phyloP scores from a whole-genome alignment of 371 early-diverging fungal genomes.

The Parasitella parasitica region DNA sequence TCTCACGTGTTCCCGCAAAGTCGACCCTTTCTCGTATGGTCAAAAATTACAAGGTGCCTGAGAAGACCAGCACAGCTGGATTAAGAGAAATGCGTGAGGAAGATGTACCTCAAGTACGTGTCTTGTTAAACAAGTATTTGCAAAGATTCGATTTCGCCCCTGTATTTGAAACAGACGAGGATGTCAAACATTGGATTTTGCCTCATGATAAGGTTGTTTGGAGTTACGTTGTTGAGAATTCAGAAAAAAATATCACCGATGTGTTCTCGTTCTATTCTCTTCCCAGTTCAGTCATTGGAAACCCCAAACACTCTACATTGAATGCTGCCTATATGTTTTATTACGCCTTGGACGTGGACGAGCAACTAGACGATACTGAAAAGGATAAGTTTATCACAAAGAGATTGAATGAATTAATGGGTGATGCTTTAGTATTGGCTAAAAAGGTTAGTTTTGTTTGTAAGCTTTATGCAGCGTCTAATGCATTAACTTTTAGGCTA shows the following conservation, averaged over 20 bases:
- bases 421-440: conserved; percentile 81
- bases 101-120: conserved; percentile 75
- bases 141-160: conserved; percentile 71
- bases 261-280: conserved; percentile 93
- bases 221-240: conserved; percentile 89
- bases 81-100: conserved; percentile 74
- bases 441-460: conserved; percentile 47
- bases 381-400: conserved; percentile 46
- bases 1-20: conserved; percentile 75
- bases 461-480: background rate
- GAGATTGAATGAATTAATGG: conserved; percentile 61
- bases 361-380: conserved; percentile 26
- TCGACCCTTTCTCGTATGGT: conserved; percentile 77
- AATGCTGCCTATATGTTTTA: conserved; percentile 94
- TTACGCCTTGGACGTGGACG: conserved; percentile 69
- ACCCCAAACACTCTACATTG: conserved; percentile 73
- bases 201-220: conserved; percentile 84
- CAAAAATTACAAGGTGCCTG: conserved; percentile 72
- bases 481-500: conserved; percentile 27
- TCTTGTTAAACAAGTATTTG: conserved; percentile 74
- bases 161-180: conserved; percentile 74
- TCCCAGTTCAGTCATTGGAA: conserved; percentile 84
- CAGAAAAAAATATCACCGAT: conserved; percentile 69
- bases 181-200: conserved; percentile 90
- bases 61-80: conserved; percentile 64